phyloP scores from a whole-genome alignment of 2,329 filamentous ascomycete species.

The Torrubiellomyces zombiae region DNA sequence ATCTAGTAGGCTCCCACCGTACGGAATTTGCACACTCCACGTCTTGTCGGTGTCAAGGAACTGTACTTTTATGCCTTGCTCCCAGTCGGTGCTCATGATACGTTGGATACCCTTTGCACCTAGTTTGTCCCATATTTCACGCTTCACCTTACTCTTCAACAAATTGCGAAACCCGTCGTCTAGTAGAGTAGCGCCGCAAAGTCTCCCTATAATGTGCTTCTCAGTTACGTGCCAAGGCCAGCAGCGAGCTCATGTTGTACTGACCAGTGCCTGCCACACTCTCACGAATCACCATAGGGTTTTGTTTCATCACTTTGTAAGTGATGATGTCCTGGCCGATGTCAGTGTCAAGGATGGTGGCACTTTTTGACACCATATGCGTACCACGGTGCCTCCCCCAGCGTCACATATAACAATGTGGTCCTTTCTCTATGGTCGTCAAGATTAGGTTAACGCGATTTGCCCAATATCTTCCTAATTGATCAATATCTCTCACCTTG shows the following conservation, averaged over 20 bases:
- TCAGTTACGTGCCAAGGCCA: background rate
- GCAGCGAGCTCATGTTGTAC: constrained; percentile 2
- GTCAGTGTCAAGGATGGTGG: background rate
- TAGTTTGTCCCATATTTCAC: constrained; percentile 1
- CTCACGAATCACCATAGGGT: constrained; percentile 17
- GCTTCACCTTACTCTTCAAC: constrained; percentile 10
- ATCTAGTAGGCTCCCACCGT: background rate
- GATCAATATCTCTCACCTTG: constrained; percentile 3
- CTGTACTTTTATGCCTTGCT: constrained; percentile 13
- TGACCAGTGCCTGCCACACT: constrained; percentile 19
- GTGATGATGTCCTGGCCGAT: constrained; percentile 21
- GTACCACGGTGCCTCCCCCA: constrained; percentile 19
- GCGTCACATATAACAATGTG: constrained; percentile 18
- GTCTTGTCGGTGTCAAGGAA: constrained; percentile 6
- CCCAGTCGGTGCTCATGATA: constrained; percentile 13
- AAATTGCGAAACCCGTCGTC: constrained; percentile 18
- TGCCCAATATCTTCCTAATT: too few species aligned
- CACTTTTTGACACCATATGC: constrained; percentile 1
- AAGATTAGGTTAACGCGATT: background rate
- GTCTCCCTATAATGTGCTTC: constrained; percentile 9
- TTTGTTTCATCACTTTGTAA: constrained; percentile 11
- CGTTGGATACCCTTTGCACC: constrained; percentile 1
- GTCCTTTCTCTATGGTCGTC: constrained; percentile 5
- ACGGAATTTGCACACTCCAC: constrained; percentile 9
- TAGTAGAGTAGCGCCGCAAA: constrained; percentile 24